These are phyloP conservation scores for Lupinus albus DNA, from an alignment of 306 rosid species.

Conservation along the genomic window DNA sequence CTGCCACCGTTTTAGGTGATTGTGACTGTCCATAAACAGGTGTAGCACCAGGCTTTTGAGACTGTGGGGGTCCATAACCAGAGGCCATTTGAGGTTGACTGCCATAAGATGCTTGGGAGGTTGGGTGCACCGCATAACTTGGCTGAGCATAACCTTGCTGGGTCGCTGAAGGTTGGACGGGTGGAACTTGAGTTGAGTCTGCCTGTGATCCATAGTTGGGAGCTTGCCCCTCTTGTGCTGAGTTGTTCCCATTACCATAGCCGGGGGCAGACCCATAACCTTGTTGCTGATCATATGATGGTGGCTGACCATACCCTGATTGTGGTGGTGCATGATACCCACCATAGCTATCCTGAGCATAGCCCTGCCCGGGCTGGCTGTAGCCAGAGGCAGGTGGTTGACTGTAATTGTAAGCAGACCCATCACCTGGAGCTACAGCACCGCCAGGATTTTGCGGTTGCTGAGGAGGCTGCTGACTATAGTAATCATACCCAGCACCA, in stretches of 20 bases:
- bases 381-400: constrained; percentile 76
- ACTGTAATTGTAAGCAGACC: constrained; percentile 64
- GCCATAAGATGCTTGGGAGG: constrained; percentile 80
- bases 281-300: constrained; percentile 90
- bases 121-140: constrained; percentile 75
- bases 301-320: constrained; percentile 87
- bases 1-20: constrained; percentile 63
- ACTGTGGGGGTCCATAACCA: constrained; percentile 71
- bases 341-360: constrained; percentile 80
- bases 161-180: constrained; percentile 57
- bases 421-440: constrained; percentile 63
- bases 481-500: constrained; percentile 82
- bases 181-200: constrained; percentile 68
- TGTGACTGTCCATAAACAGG: constrained; percentile 80
- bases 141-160: constrained; percentile 79
- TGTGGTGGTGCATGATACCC: constrained; percentile 74
- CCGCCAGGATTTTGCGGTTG: constrained; percentile 79
- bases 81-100: constrained; percentile 65
- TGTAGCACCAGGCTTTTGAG: constrained; percentile 76
- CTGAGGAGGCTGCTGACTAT: constrained; percentile 60
- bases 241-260: constrained; percentile 64
- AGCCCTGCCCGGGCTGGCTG: constrained; percentile 83
- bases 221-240: constrained; percentile 69
- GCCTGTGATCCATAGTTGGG: constrained; percentile 74
- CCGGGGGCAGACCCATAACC: constrained; percentile 66